Base-by-base conservation (phyloP, 1,284 basidiomycete species). In the Apiotrichum veenhuisii region DNA sequence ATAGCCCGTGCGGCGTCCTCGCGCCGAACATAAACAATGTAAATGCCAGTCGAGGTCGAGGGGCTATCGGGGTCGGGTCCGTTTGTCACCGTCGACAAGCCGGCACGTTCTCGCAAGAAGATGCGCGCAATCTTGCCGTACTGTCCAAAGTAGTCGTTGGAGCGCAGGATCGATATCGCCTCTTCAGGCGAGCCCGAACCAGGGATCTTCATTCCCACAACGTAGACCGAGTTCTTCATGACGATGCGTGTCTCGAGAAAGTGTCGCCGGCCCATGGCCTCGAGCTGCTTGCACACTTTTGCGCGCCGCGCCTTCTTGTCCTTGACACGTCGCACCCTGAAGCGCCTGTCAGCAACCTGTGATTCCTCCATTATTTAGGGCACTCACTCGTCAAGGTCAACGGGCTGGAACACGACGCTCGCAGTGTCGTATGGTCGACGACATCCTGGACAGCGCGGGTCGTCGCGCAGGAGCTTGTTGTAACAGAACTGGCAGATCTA, bases 401-500 rank as follows among this genome's bases (percentile, higher is more conserved):
- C 90, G 45, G 96, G 87, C 77, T 94, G 95, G 80, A 96, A 97
- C 74, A 98, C 91, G 40, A 97, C 89, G 45, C 87, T 84, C 59
- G 95, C 89, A 65, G 97, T 91, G 26, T 91, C 89, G 74, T 98
- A 99, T 64, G 89, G 85, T 68, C 94, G 83, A 71, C 96, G 84
- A 79, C 96, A 99, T 36, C 96, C 96, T 40, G 96, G 96, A 77
- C 96, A 99, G 54, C 92, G 86, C 62, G 94, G 88, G 76, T 98
- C 98, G 81, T 78, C 96, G 90, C 80, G 92, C 85, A 81, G 91
- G 89, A 83, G 97, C 95, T 79, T 98, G 93, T 79, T 98, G 91
- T 94, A 98, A 78, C 96, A 99, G 80, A 99, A 99, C 59, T 94
- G 89, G 77, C 96, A 99, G 68, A 99, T 94, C 93, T 98, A 66